Evolutionary conservation across 1,284 basidiomycete genomes (phyloP), one percentile per base, ranked within the genome.

Genomic region (Veloboletus limbatus): DNA sequence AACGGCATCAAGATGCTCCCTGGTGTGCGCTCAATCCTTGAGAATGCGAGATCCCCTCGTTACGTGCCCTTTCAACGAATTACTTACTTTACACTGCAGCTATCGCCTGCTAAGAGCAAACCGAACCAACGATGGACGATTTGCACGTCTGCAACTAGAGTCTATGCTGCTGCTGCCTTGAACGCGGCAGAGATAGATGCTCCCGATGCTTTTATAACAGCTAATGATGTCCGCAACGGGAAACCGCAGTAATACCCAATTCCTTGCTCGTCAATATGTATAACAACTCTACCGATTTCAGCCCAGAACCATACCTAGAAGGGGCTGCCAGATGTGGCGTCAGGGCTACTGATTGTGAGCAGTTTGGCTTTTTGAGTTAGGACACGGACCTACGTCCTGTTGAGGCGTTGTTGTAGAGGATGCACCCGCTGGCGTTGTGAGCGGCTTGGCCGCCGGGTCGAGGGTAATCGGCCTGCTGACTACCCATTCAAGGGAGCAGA

Each of bases 221-320:
- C 90, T 13, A 85, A 93, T 60, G 85, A 93, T 55, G 90, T 93
- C 3, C 61, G 64, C 17, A 69, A 80, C 48, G 92, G 92, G 28
- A 95, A 95, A 69, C 92, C 92, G 32, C 74, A 78, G 81, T 83
- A 60, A 58, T 74, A 60, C 32, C 38, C 14, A n/a, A 37, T 43
- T 43, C 18, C 25, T 36, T 40, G 6, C n/a, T 36, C 14, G 8
- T 54, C 27, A 56, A 44, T 22, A 21, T 49, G 53, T 42, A 27
- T 52, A 51, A 39, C 43, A 58, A 77, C 49, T 8, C 49, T 69
- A 36, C 60, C 63, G 32, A 35, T 41, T 20, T 31, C 66, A 76
- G 88, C 68, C 91, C 92, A 8, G 92, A 93, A 59, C 92, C 92
- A 6, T 96, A 93, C 69, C 69, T 89, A 42, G 72, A 84, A 25